phyloP scores from a whole-genome alignment of 768 basidiomycete species.

The Amanita polypyramis region DNA sequence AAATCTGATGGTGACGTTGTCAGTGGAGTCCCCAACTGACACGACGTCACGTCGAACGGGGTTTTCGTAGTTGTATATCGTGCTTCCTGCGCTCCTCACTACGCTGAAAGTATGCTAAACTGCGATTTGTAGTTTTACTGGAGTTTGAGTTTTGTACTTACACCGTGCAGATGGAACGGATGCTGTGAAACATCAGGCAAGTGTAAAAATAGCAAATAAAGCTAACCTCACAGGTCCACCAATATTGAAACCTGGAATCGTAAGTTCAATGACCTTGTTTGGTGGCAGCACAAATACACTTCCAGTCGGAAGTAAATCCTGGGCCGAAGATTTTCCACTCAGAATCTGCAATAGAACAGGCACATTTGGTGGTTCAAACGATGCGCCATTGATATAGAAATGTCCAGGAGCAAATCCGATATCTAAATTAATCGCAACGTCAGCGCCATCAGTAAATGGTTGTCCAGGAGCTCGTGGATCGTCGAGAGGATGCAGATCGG shows the following conservation, averaged over 20 bases:
- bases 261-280: constrained; percentile 38
- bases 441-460: constrained; percentile 27
- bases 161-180: constrained; percentile 38
- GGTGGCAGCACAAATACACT: constrained; percentile 31
- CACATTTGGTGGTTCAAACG: constrained; percentile 25
- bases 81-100: constrained; percentile 29
- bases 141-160: constrained; percentile 15
- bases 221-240: constrained; percentile 17
- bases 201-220: neutral
- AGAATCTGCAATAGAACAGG: constrained; percentile 42
- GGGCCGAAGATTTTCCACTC: constrained; percentile 29
- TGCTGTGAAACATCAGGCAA: constrained; percentile 17
- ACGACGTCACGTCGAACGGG: constrained; percentile 37
- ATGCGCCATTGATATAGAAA: constrained; percentile 18
- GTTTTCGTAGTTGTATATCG: constrained; percentile 33
- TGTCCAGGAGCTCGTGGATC: constrained; percentile 26
- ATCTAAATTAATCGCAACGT: constrained; percentile 24
- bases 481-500: constrained; percentile 21
- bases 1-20: constrained; percentile 45
- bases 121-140: constrained; percentile 10
- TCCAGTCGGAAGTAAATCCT: constrained; percentile 29
- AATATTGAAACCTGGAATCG: constrained; percentile 23
- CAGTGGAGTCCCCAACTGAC: constrained; percentile 17
- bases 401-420: constrained; percentile 13
- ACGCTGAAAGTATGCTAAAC: constrained; percentile 28